These are phyloP conservation scores for Aspergillus kassunensis DNA, from an alignment of 495 filamentous ascomycete genomes.

Conservation along the genomic window DNA sequence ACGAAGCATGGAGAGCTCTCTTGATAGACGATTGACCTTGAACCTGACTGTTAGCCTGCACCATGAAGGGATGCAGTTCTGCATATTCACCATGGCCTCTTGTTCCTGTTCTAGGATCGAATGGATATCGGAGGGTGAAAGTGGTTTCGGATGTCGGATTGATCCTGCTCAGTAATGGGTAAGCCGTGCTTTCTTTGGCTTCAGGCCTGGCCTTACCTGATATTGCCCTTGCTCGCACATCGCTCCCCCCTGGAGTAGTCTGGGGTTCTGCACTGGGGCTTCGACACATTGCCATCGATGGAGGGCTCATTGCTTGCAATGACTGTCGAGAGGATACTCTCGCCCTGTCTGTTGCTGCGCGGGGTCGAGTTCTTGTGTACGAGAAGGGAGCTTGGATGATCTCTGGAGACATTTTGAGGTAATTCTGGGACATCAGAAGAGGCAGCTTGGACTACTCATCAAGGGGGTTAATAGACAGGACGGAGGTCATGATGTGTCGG, in stretches of 20 bases:
- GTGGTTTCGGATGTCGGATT: conserved; percentile 73
- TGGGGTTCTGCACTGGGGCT: conserved; percentile 26
- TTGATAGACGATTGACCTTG: conserved; percentile 86
- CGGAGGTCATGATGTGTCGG: background rate
- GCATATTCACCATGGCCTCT: conserved; percentile 72
- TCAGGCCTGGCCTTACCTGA: conserved; percentile 48
- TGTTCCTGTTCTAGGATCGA: conserved; percentile 87
- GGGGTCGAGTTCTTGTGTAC: conserved; percentile 38
- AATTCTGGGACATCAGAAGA: background rate
- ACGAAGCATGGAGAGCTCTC: conserved; percentile 76
- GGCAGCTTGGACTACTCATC: too few relatives aligned
- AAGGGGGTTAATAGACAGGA: background rate
- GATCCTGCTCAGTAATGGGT: conserved; percentile 45
- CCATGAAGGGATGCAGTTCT: background rate
- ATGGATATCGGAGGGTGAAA: conserved; percentile 85
- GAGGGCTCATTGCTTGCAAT: conserved; percentile 47
- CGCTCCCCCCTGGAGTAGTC: conserved; percentile 38
- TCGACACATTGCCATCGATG: conserved; percentile 32
- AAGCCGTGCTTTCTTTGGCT: too few relatives aligned
- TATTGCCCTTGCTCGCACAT: conserved; percentile 54
- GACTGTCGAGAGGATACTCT: conserved; percentile 44
- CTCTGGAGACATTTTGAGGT: conserved; percentile 53
- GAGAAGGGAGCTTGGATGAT: conserved; percentile 57
- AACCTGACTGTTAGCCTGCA: background rate
- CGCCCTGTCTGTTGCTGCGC: conserved; percentile 49